phyloP scores from a whole-genome alignment of 257 asterid species.

The Solanum sitiens region DNA sequence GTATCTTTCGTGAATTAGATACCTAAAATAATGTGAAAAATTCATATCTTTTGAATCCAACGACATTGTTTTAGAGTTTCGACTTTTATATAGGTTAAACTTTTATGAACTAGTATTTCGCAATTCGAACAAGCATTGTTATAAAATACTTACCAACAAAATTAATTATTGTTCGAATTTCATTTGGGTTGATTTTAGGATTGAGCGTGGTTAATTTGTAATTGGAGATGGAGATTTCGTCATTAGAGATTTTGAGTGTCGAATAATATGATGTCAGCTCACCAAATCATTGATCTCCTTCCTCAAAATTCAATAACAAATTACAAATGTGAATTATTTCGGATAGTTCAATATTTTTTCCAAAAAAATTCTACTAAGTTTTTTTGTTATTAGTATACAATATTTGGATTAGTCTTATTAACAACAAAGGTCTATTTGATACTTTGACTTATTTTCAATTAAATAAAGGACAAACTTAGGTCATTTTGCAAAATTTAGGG shows the following conservation, averaged over 20 bases:
- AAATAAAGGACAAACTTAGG: too few relatives aligned
- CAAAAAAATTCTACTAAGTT: background rate
- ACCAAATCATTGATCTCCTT: background rate
- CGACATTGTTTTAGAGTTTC: background rate
- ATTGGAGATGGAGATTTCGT: background rate
- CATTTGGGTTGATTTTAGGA: background rate
- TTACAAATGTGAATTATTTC: background rate
- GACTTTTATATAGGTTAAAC: background rate
- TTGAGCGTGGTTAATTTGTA: background rate
- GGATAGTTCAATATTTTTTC: background rate
- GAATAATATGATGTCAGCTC: background rate
- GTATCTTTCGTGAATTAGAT: too few relatives aligned
- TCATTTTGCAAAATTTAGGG: background rate
- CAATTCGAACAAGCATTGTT: too few relatives aligned
- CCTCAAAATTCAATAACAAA: background rate
- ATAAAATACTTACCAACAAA: too few relatives aligned
- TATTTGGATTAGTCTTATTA: too few relatives aligned
- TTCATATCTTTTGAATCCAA: too few relatives aligned
- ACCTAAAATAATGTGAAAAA: too few relatives aligned
- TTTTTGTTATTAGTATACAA: background rate
- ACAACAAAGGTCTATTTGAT: too few relatives aligned
- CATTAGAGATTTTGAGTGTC: background rate
- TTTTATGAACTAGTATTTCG: background rate
- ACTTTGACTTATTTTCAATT: too few relatives aligned
- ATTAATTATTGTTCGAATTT: too few relatives aligned